phyloP scores from a whole-genome alignment of 2,329 filamentous ascomycete genomes.

The Colletotrichum plurivorum region DNA sequence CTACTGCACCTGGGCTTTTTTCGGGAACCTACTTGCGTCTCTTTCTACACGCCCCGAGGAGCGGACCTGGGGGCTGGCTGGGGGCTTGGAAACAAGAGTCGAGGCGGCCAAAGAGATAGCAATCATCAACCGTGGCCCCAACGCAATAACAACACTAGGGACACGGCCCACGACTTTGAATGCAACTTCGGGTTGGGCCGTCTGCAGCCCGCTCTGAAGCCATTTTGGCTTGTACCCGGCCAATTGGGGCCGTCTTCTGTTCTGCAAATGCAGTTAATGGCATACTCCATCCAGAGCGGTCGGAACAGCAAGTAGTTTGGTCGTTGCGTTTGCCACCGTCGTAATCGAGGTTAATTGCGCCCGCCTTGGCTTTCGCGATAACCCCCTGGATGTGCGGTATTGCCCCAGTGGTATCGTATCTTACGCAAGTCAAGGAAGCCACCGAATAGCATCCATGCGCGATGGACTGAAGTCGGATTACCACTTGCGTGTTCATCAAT shows the following conservation, averaged over 20 bases:
- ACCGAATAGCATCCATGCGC: too few relatives aligned
- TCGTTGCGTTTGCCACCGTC: too few relatives aligned
- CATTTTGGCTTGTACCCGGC: not conserved
- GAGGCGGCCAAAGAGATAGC: not conserved
- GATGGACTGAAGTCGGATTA: too few relatives aligned
- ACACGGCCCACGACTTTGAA: constrained; percentile 6
- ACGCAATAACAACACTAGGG: not conserved
- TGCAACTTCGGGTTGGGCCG: constrained; percentile 19
- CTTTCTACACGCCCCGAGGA: not conserved
- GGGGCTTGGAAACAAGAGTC: not conserved
- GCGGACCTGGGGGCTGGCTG: not conserved
- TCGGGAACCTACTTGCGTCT: constrained; percentile 6
- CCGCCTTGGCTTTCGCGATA: too few relatives aligned
- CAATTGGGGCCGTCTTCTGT: not conserved
- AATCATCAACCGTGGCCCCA: not conserved
- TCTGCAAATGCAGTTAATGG: not conserved
- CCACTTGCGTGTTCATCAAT: too few relatives aligned
- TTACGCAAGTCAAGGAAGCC: too few relatives aligned
- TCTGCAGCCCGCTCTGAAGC: constrained; percentile 3
- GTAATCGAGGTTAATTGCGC: too few relatives aligned
- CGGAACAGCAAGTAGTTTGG: too few relatives aligned
- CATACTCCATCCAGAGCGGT: too few relatives aligned
- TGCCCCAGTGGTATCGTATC: too few relatives aligned
- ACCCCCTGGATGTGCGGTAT: too few relatives aligned
- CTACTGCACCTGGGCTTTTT: constrained; percentile 1